Evolutionary conservation across 495 filamentous ascomycete species (phyloP).

Genomic region (Penicillium simplicissimum): DNA sequence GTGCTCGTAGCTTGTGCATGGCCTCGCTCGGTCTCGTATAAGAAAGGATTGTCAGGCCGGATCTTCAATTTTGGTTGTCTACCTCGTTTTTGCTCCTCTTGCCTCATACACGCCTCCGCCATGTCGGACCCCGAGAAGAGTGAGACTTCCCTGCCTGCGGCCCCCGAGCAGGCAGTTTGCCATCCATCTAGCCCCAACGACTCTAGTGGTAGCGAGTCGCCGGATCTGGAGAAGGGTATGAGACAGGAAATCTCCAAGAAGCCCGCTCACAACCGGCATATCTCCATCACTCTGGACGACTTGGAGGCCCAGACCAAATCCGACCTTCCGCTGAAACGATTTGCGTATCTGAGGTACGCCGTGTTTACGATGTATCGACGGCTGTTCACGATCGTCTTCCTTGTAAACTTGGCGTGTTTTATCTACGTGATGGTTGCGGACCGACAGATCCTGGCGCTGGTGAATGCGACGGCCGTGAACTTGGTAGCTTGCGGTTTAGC

Average conservation of each 20-base stretch:
- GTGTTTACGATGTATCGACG: slow-evolving; percentile 42
- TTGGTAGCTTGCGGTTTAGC: slow-evolving; percentile 50
- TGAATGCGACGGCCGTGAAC: slow-evolving; percentile 46
- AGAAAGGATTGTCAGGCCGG: slow-evolving; percentile 1
- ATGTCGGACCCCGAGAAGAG: slow-evolving; percentile 21
- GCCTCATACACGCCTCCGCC: slow-evolving; percentile 2
- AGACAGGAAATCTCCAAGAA: slow-evolving; percentile 8
- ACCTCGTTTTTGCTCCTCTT: neutral
- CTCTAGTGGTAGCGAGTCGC: neutral
- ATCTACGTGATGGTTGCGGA: slow-evolving; percentile 30
- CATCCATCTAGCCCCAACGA: slow-evolving; percentile 1
- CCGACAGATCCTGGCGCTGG: slow-evolving; percentile 21
- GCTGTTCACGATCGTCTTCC: slow-evolving; percentile 44
- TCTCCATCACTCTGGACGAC: slow-evolving; percentile 5
- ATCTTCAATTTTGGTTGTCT: neutral
- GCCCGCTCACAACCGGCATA: neutral
- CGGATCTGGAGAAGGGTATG: slow-evolving; percentile 4
- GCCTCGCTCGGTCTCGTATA: slow-evolving; percentile 3
- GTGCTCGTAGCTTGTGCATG: neutral
- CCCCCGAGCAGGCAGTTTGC: slow-evolving; percentile 12
- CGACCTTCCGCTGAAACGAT: slow-evolving; percentile 15
- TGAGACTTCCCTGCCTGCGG: slow-evolving; percentile 11
- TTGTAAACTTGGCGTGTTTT: slow-evolving; percentile 46
- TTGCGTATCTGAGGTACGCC: slow-evolving; percentile 27
- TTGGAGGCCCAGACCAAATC: slow-evolving; percentile 14